A percentile compares a stretch with the other conserved stretches of the same genome.
Conservation (phyloP, 106 monocot genomes). For the Dendrobium nobile region DNA sequence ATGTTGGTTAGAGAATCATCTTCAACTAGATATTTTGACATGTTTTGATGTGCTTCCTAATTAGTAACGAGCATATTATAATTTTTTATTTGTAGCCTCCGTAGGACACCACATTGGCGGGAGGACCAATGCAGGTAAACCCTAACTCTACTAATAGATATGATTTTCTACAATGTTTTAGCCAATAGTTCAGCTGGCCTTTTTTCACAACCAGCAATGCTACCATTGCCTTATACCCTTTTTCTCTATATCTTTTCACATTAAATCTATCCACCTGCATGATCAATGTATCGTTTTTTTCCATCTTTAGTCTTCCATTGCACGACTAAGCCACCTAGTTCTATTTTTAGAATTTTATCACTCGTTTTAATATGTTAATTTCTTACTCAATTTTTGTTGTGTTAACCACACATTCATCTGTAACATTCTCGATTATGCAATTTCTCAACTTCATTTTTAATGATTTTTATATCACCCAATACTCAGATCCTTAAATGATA, state of each 20-base stretch:
- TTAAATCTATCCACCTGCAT: not conserved
- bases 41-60: not conserved
- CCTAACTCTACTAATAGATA: not conserved
- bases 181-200: not conserved
- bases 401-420: not conserved
- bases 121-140: not conserved
- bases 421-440: not conserved
- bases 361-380: not conserved
- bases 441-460: not conserved
- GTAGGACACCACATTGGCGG: not conserved
- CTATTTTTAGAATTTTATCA: not conserved
- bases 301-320: not conserved
- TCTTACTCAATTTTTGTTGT: not conserved
- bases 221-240: not conserved
- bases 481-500: not conserved
- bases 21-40: not conserved
- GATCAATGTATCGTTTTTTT: not conserved
- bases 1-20: not conserved
- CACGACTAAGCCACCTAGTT: not conserved
- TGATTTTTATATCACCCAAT: not conserved
- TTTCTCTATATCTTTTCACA: not conserved
- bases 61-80: not conserved
- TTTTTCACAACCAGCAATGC: not conserved
- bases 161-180: not conserved
- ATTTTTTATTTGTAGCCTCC: not conserved